Percentiles rank a stretch among this genome's conserved stretches.
These are phyloP conservation scores for Trichosporon ovoides DNA, from an alignment of 1,284 basidiomycete species.

Conservation along the genomic window DNA sequence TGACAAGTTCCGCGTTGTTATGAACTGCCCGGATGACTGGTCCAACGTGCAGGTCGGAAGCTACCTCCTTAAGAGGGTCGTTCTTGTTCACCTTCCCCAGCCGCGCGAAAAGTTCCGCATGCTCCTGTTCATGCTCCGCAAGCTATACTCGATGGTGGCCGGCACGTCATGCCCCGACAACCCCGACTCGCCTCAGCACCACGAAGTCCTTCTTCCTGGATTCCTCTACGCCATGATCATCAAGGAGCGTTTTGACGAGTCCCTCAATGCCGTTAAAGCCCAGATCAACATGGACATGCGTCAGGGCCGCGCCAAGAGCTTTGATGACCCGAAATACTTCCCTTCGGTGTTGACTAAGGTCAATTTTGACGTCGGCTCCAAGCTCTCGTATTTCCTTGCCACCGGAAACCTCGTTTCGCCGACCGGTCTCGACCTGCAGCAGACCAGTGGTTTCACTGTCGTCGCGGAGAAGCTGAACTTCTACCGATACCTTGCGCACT, in stretches of 20 bases:
- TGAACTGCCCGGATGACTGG: slow-evolving; percentile 91
- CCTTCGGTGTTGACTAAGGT: slow-evolving; percentile 68
- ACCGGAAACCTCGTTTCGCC: slow-evolving; percentile 95
- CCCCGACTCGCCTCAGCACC: slow-evolving; percentile 97
- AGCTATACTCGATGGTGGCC: slow-evolving; percentile 88
- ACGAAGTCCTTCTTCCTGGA: slow-evolving; percentile 94
- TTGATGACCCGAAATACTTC: slow-evolving; percentile 84
- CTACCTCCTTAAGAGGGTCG: slow-evolving; percentile 77
- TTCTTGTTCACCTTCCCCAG: slow-evolving; percentile 83
- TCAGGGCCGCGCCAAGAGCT: slow-evolving; percentile 68
- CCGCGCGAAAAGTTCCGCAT: slow-evolving; percentile 95
- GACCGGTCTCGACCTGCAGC: slow-evolving; percentile 92
- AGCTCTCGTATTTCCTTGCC: slow-evolving; percentile 89
- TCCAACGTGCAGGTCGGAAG: slow-evolving; percentile 74
- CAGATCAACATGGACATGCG: slow-evolving; percentile 72
- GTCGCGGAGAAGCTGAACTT: slow-evolving; percentile 99
- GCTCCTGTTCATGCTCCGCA: slow-evolving; percentile 98
- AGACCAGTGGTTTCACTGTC: slow-evolving; percentile 95
- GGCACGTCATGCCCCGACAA: slow-evolving; percentile 90
- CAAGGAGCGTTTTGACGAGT: slow-evolving; percentile 94
- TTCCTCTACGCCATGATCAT: slow-evolving; percentile 94
- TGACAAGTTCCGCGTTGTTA: slow-evolving; percentile 91
- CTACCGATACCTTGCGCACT: slow-evolving; percentile 97
- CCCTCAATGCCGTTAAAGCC: slow-evolving; percentile 66
- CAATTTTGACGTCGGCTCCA: slow-evolving; percentile 87